These are phyloP conservation scores for Suillus plorans DNA, from an alignment of 768 basidiomycete genomes.

Conservation along the genomic window DNA sequence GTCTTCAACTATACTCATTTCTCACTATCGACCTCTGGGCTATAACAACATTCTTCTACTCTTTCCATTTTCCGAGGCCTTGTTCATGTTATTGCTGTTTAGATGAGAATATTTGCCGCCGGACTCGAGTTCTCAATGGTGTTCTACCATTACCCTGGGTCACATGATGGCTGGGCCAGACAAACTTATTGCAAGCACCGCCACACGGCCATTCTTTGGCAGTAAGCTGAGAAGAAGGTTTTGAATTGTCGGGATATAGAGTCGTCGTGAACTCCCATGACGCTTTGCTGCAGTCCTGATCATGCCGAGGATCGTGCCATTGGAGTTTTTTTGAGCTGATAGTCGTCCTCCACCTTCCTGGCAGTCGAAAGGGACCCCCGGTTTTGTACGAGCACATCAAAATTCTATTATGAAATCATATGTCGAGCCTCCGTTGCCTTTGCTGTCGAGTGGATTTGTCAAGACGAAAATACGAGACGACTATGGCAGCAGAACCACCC, in stretches of 20 bases:
- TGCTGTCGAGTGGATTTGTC: not conserved
- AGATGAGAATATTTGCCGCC: too few relatives aligned
- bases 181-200: too few relatives aligned
- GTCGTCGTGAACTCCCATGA: not conserved
- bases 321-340: not conserved
- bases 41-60: too few relatives aligned
- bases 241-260: not conserved
- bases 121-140: too few relatives aligned
- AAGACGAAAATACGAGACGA: not conserved
- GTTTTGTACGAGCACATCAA: not conserved
- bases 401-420: too few relatives aligned
- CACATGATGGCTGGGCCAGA: too few relatives aligned
- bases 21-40: too few relatives aligned
- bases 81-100: too few relatives aligned
- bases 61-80: too few relatives aligned
- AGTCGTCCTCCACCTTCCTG: not conserved
- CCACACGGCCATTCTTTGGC: not conserved
- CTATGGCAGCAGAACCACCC: not conserved
- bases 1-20: too few relatives aligned
- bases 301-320: not conserved
- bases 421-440: not conserved
- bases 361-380: not conserved
- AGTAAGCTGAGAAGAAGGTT: not conserved
- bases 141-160: too few relatives aligned
- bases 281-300: not conserved